Conservation (phyloP, 495 filamentous ascomycete species). For the Aspergillus cavernicola region DNA sequence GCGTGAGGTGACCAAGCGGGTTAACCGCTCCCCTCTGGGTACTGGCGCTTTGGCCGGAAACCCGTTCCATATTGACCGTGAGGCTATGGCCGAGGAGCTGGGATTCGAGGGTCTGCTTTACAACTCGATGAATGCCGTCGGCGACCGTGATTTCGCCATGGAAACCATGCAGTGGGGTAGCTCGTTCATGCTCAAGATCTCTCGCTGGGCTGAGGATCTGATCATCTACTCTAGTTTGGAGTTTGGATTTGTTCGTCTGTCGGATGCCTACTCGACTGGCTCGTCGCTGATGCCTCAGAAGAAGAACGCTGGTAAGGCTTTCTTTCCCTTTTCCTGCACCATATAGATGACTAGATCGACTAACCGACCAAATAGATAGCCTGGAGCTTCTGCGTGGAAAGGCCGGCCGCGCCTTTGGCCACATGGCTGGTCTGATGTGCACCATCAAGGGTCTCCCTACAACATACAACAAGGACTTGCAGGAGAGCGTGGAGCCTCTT, state of each 20-base stretch:
- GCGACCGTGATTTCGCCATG: conserved; percentile 84
- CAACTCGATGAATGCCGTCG: conserved; percentile 82
- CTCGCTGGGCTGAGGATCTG: conserved; percentile 82
- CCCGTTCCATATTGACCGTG: conserved; percentile 85
- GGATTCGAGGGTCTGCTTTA: conserved; percentile 78
- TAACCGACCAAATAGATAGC: conserved; percentile 57
- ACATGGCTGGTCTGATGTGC: conserved; percentile 85
- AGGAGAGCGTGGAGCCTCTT: conserved; percentile 85
- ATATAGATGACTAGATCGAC: not conserved
- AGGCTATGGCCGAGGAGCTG: conserved; percentile 81
- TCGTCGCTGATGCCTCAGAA: conserved; percentile 92
- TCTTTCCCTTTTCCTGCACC: not conserved
- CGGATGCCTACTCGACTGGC: conserved; percentile 84
- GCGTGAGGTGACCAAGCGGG: conserved; percentile 65
- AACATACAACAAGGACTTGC: conserved; percentile 94
- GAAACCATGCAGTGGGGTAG: conserved; percentile 89
- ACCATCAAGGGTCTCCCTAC: conserved; percentile 85
- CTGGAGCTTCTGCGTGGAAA: conserved; percentile 89
- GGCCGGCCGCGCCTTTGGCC: conserved; percentile 76
- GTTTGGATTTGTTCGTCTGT: conserved; percentile 77
- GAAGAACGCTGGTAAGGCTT: conserved; percentile 45
- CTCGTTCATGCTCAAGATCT: conserved; percentile 82
- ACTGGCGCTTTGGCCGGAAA: conserved; percentile 90
- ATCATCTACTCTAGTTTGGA: conserved; percentile 83
- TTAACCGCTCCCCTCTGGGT: conserved; percentile 78